Conservation (phyloP, 139 green algal species). For the Bryopsis sp. region DNA sequence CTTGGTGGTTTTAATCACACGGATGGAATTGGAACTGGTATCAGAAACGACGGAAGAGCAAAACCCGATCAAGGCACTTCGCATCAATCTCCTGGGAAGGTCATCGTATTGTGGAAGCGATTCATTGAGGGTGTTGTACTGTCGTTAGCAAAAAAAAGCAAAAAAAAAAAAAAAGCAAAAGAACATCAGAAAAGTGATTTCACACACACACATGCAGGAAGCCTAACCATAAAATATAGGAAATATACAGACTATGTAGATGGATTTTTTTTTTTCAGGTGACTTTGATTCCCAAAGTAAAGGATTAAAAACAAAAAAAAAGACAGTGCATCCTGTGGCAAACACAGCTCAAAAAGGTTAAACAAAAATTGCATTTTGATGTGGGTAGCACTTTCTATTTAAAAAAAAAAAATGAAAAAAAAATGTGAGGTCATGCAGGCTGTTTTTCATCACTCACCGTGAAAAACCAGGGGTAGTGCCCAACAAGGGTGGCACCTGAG, state of each 20-base stretch:
- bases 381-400: too few species aligned
- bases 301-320: too few species aligned
- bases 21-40: constrained; percentile 80
- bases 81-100: constrained; percentile 49
- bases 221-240: too few species aligned
- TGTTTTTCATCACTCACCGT: constrained; percentile 23
- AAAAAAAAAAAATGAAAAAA: too few species aligned
- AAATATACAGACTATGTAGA: too few species aligned
- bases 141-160: neutral
- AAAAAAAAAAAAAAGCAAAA: neutral
- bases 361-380: too few species aligned
- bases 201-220: constrained; percentile 3
- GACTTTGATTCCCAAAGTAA: too few species aligned
- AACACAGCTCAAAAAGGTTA: too few species aligned
- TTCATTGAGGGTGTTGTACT: constrained; percentile 50
- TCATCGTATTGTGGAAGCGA: constrained; percentile 56
- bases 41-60: constrained; percentile 69
- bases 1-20: constrained; percentile 87
- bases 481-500: constrained; percentile 75
- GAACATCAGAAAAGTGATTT: neutral
- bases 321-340: too few species aligned
- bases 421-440: neutral
- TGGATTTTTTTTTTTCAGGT: too few species aligned
- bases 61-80: constrained; percentile 79
- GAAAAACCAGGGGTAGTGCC: constrained; percentile 84